A percentile compares a stretch with the other conserved stretches of the same genome.
Conservation (phyloP, 768 basidiomycete species). For the Boletus fagicola region DNA sequence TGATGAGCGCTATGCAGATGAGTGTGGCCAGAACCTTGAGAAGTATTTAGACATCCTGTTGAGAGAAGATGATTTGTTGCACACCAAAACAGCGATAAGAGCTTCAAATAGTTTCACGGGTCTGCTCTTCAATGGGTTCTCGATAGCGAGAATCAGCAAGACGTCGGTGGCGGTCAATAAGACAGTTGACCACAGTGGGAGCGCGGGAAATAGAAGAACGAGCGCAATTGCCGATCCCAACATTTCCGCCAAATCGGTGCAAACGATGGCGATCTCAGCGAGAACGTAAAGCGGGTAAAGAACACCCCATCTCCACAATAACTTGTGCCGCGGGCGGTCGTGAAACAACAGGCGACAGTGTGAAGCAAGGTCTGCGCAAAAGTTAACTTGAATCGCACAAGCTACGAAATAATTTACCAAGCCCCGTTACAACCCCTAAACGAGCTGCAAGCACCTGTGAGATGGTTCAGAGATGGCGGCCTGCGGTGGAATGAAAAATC, state of each 20-base stretch:
- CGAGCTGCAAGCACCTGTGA: slow-evolving; percentile 69
- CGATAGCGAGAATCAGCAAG: slow-evolving; percentile 64
- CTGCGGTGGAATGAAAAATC: background rate
- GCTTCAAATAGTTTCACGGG: slow-evolving; percentile 70
- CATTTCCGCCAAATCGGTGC: slow-evolving; percentile 80
- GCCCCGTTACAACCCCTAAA: slow-evolving; percentile 79
- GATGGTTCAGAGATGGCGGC: slow-evolving; percentile 3
- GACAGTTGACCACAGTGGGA: slow-evolving; percentile 70
- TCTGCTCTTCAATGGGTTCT: slow-evolving; percentile 64
- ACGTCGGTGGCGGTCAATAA: slow-evolving; percentile 70
- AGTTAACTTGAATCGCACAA: slow-evolving; percentile 13
- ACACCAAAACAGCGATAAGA: slow-evolving; percentile 60
- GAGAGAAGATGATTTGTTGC: slow-evolving; percentile 12
- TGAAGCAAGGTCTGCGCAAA: slow-evolving; percentile 50
- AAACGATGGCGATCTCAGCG: slow-evolving; percentile 70
- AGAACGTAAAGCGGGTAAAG: slow-evolving; percentile 66
- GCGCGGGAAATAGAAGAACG: slow-evolving; percentile 65
- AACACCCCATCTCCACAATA: slow-evolving; percentile 54
- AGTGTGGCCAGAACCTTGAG: slow-evolving; percentile 66
- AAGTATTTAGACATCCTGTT: background rate
- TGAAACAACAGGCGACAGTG: slow-evolving; percentile 66
- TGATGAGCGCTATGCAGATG: slow-evolving; percentile 74
- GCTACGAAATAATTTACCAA: slow-evolving; percentile 46
- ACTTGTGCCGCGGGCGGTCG: slow-evolving; percentile 58
- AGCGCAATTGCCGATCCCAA: slow-evolving; percentile 81